These are phyloP conservation scores for Chlorella sorokiniana DNA, from an alignment of 139 green algal genomes.

Conservation along the genomic window DNA sequence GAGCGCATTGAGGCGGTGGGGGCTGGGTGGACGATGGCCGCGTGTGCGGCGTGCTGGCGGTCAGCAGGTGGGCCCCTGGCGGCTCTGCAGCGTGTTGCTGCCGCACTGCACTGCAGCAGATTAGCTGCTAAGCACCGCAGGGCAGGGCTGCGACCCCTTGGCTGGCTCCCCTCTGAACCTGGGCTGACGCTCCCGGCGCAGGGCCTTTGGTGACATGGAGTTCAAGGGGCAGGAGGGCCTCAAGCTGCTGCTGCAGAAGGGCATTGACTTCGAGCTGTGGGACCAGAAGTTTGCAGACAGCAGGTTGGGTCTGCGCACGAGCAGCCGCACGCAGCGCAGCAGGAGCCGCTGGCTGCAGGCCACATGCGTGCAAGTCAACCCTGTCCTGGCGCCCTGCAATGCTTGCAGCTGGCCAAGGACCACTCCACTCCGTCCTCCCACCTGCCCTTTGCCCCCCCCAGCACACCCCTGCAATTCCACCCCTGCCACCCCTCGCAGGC, in stretches of 20 bases:
- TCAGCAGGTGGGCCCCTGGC: conserved; percentile 55
- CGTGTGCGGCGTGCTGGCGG: conserved; percentile 81
- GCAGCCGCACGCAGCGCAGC: background rate
- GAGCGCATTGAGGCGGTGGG: conserved; percentile 51
- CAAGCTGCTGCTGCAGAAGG: conserved; percentile 48
- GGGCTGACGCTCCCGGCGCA: background rate
- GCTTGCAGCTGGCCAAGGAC: too few species aligned
- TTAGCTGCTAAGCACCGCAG: too few species aligned
- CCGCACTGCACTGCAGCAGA: background rate
- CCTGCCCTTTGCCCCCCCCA: too few species aligned
- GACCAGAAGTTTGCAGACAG: conserved; percentile 51
- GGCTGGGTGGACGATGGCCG: conserved; percentile 72
- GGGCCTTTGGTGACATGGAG: conserved; percentile 77
- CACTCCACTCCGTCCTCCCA: too few species aligned
- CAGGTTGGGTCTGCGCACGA: background rate
- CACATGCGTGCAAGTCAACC: too few species aligned
- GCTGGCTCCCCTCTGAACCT: background rate
- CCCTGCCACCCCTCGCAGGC: background rate
- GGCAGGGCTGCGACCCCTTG: too few species aligned
- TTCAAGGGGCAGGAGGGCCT: conserved; percentile 67
- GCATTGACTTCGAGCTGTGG: conserved; percentile 54
- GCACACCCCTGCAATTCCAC: background rate
- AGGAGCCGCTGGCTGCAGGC: too few species aligned
- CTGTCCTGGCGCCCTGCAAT: too few species aligned
- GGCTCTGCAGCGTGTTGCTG: background rate